Conservation (phyloP, 1,284 basidiomycete species). For the Cryptococcus amylolentus region DNA sequence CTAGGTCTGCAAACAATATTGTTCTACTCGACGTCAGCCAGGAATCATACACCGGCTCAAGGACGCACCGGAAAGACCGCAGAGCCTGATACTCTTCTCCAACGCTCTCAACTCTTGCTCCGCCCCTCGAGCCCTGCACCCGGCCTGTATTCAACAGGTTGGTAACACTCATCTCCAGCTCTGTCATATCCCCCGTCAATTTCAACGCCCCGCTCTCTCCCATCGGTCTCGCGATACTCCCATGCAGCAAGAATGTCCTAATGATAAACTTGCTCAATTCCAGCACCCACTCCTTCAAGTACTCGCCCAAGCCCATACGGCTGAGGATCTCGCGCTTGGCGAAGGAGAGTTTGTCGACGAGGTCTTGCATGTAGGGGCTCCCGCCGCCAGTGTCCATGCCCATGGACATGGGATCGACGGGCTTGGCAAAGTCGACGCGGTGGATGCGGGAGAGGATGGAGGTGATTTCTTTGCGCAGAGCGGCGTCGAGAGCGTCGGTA, state of each 20-base stretch:
- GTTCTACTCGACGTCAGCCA: constrained; percentile 55
- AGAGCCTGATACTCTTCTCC: constrained; percentile 76
- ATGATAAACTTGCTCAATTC: constrained; percentile 71
- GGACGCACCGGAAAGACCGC: constrained; percentile 69
- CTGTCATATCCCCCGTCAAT: constrained; percentile 90
- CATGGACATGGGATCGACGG: constrained; percentile 56
- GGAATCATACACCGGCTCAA: not conserved
- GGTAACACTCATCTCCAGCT: constrained; percentile 83
- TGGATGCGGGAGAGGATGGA: constrained; percentile 76
- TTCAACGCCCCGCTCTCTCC: constrained; percentile 87
- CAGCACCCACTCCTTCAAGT: constrained; percentile 65
- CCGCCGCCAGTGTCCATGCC: constrained; percentile 59
- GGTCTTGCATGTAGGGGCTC: constrained; percentile 83
- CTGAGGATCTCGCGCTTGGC: constrained; percentile 70
- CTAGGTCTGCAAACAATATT: constrained; percentile 78
- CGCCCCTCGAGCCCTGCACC: constrained; percentile 57
- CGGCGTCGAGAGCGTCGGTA: constrained; percentile 64
- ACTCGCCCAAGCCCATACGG: constrained; percentile 66
- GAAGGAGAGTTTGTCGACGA: constrained; percentile 77
- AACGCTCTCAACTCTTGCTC: constrained; percentile 63
- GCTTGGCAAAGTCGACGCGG: constrained; percentile 71
- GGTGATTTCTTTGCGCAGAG: constrained; percentile 73
- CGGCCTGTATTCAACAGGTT: constrained; percentile 61
- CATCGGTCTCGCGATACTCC: constrained; percentile 79
- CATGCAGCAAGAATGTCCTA: constrained; percentile 79